Evolutionary conservation across 805 yeast species (phyloP), one percentile per base, ranked within the genome.

Genomic region (Metschnikowia chrysomelidarum): DNA sequence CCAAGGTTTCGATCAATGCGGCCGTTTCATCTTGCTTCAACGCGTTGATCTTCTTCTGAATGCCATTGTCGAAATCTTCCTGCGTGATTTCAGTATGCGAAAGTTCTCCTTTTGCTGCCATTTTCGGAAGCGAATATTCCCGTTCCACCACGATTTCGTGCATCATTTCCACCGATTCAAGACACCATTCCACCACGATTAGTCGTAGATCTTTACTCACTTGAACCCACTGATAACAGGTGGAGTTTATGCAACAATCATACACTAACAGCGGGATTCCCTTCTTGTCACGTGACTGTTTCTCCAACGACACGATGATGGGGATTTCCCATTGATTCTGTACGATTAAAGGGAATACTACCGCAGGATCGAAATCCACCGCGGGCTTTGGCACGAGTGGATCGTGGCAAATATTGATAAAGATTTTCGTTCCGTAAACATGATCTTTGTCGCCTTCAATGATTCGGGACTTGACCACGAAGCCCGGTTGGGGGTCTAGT

Each of bases 281-380:
- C 49, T 77, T 77, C 52, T 88, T 88, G 56, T 89, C 96, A 10
- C 41, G 54, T 28, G 73, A 82, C 9, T 80, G 53, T 36, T 70
- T 55, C 30, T 73, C 75, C 0, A 71, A 67, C 0, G 91, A 78
- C 0, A 86, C 77, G 2, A 84, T 72, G 2, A 89, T 76, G 1
- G 96, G 96, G 2, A 87, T 81, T 40, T 83, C 88, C 95, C 96
- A 88, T 50, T 82, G 69, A 50, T 80, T 80, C 23, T 76, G 77
- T 59, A 80, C 75, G 15, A 83, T 80, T 32, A 77, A 57, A 1
- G 82, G 79, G 48, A 79, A 79, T 2, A 86, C 77, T 2, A 64
- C 56, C 24, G 64, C 70, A 3, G 87, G 79, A 23, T 73, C 69
- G 50, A 81, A 83, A 10, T 57, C 73, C 16, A 44, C 40, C 2